Evolutionary conservation across 495 filamentous ascomycete species (phyloP), one percentile per base, ranked within the genome.

Genomic region (Trichoderma gamsii): DNA sequence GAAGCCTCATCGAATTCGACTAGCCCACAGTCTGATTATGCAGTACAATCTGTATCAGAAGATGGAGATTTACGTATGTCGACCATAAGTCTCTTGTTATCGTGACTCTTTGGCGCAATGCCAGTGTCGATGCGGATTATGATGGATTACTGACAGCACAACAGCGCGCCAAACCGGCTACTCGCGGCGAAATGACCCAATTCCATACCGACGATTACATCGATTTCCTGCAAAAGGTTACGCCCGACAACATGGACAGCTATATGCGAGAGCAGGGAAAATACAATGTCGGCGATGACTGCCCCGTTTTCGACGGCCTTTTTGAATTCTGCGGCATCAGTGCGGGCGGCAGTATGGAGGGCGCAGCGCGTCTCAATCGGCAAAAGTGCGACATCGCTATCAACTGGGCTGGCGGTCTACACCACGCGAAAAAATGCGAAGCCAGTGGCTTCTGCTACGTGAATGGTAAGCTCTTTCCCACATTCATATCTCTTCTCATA

Each of bases 171-270:
- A 99, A 99, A 82, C 95, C 95, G 12, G 95, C 95, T 18, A 94
- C 92, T 35, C 92, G 91, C 68, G 89, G 90, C 71, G 95, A 99
- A 75, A 99, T 99, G 95, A 97, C 95, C 67, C 96, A 98, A 76
- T 99, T 98, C 75, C 95, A 99, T 78, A 97, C 95, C 9, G 95
- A 99, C 76, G 95, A 99, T 78, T 99, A 99, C 77, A 93, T 99
- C 73, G 96, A 99, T 67, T 99, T 99, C 78, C 81, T 99, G 23
- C 90, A 92, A 66, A 93, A 92, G 71, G 96, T 99, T 27, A 98
- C 95, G 0, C 96, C 95, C 6, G 95, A 98, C 76, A 99, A 99
- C 73, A 99, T 99, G 96, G 95, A 99, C 69, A 81, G 84, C 25
- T 98, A 90, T 72, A 85, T 89, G 64, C 91, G 95, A 69, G 95